Conservation (phyloP, 2,329 filamentous ascomycete genomes). For the Zasmidium citrigriseum region DNA sequence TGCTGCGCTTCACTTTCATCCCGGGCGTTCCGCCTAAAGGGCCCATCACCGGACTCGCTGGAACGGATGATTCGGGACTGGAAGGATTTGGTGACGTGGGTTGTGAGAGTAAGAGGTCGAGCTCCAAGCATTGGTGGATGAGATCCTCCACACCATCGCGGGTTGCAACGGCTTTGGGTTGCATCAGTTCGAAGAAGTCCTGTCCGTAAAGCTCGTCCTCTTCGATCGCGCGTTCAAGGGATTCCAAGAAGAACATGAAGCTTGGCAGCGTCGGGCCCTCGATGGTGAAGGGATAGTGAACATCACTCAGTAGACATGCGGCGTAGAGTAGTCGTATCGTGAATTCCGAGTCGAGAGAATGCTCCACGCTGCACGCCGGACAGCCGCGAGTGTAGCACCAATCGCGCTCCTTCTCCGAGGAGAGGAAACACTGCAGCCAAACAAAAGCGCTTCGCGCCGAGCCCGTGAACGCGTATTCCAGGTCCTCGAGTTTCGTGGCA, state of each 20-base stretch:
- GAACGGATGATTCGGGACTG: conserved; percentile 21
- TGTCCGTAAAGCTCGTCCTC: conserved; percentile 49
- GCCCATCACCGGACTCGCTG: conserved; percentile 25
- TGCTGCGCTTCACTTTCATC: conserved; percentile 41
- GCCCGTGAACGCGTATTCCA: conserved; percentile 59
- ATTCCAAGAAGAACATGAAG: conserved; percentile 44
- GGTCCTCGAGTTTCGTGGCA: conserved; percentile 50
- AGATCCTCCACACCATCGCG: conserved; percentile 48
- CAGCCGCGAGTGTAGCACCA: conserved; percentile 60
- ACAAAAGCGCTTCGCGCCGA: conserved; percentile 59
- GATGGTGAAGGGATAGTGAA: conserved; percentile 38
- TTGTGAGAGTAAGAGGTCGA: conserved; percentile 35
- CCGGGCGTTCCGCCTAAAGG: conserved; percentile 31
- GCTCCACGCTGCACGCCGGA: conserved; percentile 50
- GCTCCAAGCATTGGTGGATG: conserved; percentile 48
- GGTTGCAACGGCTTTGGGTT: conserved; percentile 45
- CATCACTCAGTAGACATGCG: conserved; percentile 48
- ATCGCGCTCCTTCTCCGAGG: conserved; percentile 53
- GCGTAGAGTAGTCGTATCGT: conserved; percentile 50
- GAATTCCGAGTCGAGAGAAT: conserved; percentile 49
- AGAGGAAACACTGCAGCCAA: conserved; percentile 60
- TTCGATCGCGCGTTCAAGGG: conserved; percentile 42
- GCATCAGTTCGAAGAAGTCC: conserved; percentile 45
- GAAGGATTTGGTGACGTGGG: conserved; percentile 27
- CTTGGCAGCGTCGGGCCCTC: conserved; percentile 37